Conservation (phyloP, 108 stramenopile species). For the Mayamaea pseudoterrestris region DNA sequence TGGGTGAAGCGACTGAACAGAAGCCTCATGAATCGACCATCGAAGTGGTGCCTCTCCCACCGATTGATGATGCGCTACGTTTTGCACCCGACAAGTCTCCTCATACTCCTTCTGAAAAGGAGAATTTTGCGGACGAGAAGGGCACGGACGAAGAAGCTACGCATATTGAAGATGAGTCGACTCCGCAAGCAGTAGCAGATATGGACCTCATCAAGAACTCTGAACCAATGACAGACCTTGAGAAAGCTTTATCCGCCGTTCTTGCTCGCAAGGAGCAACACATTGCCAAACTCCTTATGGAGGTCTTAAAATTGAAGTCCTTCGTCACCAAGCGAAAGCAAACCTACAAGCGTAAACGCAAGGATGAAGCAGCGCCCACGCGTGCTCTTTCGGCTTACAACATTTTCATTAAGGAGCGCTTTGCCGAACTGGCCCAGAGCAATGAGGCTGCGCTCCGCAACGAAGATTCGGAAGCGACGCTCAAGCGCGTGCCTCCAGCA, state of each 20-base stretch:
- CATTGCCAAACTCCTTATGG: conserved; percentile 31
- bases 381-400: conserved; percentile 70
- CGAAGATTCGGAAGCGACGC: conserved; percentile 33
- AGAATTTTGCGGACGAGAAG: too few relatives aligned
- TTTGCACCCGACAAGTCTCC: too few relatives aligned
- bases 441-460: conserved; percentile 65
- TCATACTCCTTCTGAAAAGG: too few relatives aligned
- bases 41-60: too few relatives aligned
- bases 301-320: conserved; percentile 47
- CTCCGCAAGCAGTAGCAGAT: conserved; percentile 7
- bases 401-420: conserved; percentile 68
- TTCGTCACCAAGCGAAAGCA: conserved; percentile 71
- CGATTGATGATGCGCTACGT: too few relatives aligned
- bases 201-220: conserved; percentile 21
- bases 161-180: conserved; percentile 3
- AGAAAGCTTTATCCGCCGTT: conserved; percentile 28
- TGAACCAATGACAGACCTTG: conserved; percentile 27
- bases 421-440: conserved; percentile 55
- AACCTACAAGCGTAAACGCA: conserved; percentile 73
- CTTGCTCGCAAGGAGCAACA: conserved; percentile 32
- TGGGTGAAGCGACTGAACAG: too few relatives aligned
- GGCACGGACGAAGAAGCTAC: too few relatives aligned
- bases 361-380: conserved; percentile 63
- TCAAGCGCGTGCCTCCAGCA: conserved; percentile 62
- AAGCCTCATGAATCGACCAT: too few relatives aligned